Evolutionary conservation across 805 yeast genomes (phyloP), one percentile per base, ranked within the genome.

Genomic region (Priceomyces fermenticarens): DNA sequence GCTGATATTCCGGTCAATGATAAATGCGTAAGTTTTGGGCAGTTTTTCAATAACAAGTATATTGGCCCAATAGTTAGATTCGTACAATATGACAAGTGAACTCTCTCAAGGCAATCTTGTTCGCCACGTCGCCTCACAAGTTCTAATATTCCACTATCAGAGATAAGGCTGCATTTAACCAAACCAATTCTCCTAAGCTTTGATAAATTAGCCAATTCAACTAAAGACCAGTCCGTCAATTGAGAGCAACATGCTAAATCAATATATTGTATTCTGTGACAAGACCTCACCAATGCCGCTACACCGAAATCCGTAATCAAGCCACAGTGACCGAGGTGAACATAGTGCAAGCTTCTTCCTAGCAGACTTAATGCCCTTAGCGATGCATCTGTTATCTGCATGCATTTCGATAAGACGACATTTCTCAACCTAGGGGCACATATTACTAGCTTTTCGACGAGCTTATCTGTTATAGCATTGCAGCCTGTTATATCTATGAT

Each of bases 221-320:
- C 73, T 32, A 93, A 77, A 1, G 96, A 81, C 52, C 80, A 77
- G 65, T 93, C 88, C 2, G 98, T 89, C 40, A 91, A 72, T 59
- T 88, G 95, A 1, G 84, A 72, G 60, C 99, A 91, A 62, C 97
- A 90, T 11, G 98, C 98, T 44, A 93, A 77, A 64, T 91, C 99
- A 48, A 91, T 88, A 60, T 90, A 91, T 54, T 88, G 95, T 42
- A 91, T 80, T 43, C 96, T 73, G 43, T 85, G 85, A 56, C 98
- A 93, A 35, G 77, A 74, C 48, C 84, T 75, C 10, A 88, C 86
- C 45, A 91, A 70, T 9, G 77, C 72, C 23, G 79, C 75, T 12
- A 93, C 93, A 14, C 97, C 97, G 46, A 73, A 77, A 65, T 91
- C 98, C 1, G 97, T 91, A 42, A 91, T 85, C 55, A 85, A 80